These are phyloP conservation scores for Zopfochytrium polystomum DNA, from an alignment of 371 early-diverging fungal genomes.

Conservation along the genomic window DNA sequence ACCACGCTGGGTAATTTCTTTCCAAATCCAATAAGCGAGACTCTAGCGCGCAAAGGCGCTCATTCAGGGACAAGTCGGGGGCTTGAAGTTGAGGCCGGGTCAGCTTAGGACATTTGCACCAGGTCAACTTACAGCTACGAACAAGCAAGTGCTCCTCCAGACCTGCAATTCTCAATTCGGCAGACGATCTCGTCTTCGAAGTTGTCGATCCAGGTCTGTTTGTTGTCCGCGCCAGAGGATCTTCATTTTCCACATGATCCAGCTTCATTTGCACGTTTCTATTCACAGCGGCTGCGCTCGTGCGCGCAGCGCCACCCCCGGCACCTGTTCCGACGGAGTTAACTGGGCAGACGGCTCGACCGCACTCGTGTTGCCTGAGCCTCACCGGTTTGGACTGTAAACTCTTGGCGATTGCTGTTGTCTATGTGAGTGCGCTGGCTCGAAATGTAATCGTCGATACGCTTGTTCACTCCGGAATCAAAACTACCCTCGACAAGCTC, in stretches of 20 bases:
- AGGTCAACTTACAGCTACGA: background rate
- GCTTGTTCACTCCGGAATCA: background rate
- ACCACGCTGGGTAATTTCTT: conserved; percentile 67
- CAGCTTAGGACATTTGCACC: background rate
- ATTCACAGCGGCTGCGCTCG: conserved; percentile 69
- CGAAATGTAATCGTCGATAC: background rate
- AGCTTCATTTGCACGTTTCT: conserved; percentile 79
- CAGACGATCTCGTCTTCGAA: background rate
- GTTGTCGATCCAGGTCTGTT: conserved; percentile 9
- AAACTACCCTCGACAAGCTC: background rate
- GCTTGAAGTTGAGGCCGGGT: conserved; percentile 1
- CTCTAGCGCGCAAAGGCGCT: conserved; percentile 52
- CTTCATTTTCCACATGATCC: conserved; percentile 71
- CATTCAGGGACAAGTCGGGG: conserved; percentile 42
- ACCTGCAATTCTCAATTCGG: background rate
- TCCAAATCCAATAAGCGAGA: conserved; percentile 67
- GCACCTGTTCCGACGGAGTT: background rate
- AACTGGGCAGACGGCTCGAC: background rate
- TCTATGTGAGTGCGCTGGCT: background rate
- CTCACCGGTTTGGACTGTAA: conserved; percentile 2
- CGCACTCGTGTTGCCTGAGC: background rate
- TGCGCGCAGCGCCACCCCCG: conserved; percentile 8
- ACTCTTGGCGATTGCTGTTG: conserved; percentile 11
- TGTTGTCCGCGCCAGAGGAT: conserved; percentile 65
- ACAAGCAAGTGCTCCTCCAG: background rate